phyloP scores from a whole-genome alignment of 768 basidiomycete species.

The Symmetrospora coprosmae region DNA sequence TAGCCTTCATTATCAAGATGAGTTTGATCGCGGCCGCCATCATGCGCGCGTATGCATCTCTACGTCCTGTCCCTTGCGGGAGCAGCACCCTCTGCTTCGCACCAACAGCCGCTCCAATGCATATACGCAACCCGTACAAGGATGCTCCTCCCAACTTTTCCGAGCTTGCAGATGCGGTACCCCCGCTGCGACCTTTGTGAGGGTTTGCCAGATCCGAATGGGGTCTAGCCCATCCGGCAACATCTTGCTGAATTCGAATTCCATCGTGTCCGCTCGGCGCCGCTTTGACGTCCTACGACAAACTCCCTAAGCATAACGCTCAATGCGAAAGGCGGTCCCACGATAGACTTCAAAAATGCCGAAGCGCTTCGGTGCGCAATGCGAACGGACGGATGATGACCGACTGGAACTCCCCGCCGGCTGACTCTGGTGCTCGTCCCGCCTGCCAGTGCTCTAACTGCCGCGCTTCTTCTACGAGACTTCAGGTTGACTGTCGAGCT shows the following conservation, averaged over 20 bases:
- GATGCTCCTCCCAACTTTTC: neutral
- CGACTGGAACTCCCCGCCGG: no score
- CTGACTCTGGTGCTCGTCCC: no score
- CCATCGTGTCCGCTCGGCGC: neutral
- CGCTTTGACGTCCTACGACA: neutral
- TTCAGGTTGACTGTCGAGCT: conserved; percentile 52
- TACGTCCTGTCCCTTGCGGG: neutral
- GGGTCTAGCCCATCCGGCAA: neutral
- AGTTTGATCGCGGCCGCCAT: no score
- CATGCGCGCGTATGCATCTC: no score
- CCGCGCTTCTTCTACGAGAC: conserved; percentile 60
- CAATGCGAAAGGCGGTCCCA: conserved; percentile 31
- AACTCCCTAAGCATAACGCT: neutral
- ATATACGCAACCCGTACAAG: neutral
- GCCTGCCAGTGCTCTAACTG: conserved; percentile 52
- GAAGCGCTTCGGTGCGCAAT: conserved; percentile 36
- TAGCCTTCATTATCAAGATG: no score
- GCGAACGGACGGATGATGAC: no score
- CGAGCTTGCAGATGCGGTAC: conserved; percentile 6
- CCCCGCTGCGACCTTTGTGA: conserved; percentile 9
- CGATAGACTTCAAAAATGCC: conserved; percentile 59
- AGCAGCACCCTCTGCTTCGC: neutral
- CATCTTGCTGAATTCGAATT: neutral
- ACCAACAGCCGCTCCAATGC: neutral
- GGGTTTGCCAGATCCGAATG: neutral